These are phyloP conservation scores for Pisolithus marmoratus DNA, from an alignment of 768 basidiomycete genomes.

Conservation along the genomic window DNA sequence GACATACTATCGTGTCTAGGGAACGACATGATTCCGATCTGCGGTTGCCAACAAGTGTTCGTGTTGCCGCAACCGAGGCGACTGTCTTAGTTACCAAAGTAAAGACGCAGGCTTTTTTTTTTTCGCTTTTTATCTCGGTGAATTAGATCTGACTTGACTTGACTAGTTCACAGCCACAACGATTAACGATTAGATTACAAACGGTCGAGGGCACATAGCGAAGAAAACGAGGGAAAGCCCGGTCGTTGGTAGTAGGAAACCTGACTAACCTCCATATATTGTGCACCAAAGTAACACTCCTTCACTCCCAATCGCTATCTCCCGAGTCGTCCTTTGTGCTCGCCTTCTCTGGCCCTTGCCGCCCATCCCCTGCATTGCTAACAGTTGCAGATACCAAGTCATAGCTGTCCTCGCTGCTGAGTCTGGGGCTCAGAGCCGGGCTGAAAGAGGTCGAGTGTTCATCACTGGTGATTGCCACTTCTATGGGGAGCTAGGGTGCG, in stretches of 20 bases:
- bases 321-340: conserved; percentile 36
- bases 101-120: not conserved
- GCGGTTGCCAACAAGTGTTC: not conserved
- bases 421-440: conserved; percentile 41
- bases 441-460: conserved; percentile 31
- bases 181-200: no score
- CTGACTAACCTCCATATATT: not conserved
- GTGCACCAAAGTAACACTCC: not conserved
- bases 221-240: no score
- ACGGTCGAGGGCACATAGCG: no score
- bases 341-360: conserved; percentile 15
- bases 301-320: conserved; percentile 58
- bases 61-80: no score
- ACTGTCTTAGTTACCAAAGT: no score
- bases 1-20: conserved; percentile 66
- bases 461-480: conserved; percentile 12
- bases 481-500: conserved; percentile 21
- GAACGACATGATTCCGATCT: conserved; percentile 47
- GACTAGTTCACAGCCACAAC: no score
- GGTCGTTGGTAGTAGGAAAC: no score
- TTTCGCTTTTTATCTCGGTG: no score
- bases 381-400: conserved; percentile 57
- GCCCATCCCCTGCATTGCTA: conserved; percentile 34
- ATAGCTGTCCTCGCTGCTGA: conserved; percentile 62
- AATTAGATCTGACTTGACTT: not conserved